Percentiles rank a stretch among this genome's conserved stretches.
phyloP scores from a whole-genome alignment of 2,329 filamentous ascomycete genomes.

The Xylaria sp. region DNA sequence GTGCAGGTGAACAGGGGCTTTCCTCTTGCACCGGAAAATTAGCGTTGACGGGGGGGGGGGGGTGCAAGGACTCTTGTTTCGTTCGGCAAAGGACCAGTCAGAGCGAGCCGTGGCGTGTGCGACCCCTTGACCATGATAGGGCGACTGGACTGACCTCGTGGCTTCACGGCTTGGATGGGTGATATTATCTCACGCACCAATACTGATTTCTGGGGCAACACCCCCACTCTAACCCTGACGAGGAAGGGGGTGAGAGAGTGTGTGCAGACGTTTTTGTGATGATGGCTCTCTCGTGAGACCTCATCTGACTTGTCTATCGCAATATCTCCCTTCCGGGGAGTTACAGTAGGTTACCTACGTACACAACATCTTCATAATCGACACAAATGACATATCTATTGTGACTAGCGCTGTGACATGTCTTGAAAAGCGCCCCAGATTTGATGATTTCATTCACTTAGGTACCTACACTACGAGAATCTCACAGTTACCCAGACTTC shows the following conservation, averaged over 20 bases:
- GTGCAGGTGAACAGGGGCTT: not conserved
- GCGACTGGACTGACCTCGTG: conserved; percentile 23
- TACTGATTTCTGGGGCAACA: conserved; percentile 30
- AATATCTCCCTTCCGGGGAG: conserved; percentile 8
- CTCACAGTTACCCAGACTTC: not conserved
- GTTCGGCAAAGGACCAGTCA: conserved; percentile 38
- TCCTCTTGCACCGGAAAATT: conserved; percentile 13
- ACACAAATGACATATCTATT: not conserved
- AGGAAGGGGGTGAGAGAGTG: not conserved
- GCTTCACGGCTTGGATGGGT: conserved; percentile 31
- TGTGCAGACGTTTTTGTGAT: not conserved
- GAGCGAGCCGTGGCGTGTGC: conserved; percentile 13
- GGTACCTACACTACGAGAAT: not conserved
- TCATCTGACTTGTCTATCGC: conserved; percentile 22
- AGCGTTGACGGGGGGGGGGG: conserved; percentile 2
- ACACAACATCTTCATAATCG: conserved; percentile 1
- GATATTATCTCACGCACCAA: conserved; percentile 34
- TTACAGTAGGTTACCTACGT: not conserved
- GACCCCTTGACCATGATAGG: conserved; percentile 17
- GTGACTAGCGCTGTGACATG: not conserved
- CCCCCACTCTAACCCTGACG: not conserved
- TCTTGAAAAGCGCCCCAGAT: not conserved
- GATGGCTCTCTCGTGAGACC: conserved; percentile 26
- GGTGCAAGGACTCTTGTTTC: conserved; percentile 16
- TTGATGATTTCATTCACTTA: not conserved